phyloP scores from a whole-genome alignment of 257 asterid species.

The Craterostigma plantagineum region DNA sequence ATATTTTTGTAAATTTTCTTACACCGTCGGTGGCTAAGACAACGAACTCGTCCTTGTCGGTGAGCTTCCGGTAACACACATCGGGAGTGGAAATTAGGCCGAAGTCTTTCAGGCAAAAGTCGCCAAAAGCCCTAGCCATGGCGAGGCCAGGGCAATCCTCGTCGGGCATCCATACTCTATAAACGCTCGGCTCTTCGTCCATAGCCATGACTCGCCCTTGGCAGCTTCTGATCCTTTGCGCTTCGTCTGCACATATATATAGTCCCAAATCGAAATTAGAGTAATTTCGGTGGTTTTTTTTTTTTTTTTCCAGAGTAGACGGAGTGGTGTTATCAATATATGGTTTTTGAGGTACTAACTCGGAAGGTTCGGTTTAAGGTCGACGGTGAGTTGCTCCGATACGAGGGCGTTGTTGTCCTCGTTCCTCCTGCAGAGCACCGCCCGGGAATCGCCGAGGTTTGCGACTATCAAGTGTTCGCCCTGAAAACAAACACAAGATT shows the following conservation, averaged over 20 bases:
- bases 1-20: too few relatives aligned
- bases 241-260: slow-evolving; percentile 54
- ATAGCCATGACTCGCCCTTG: slow-evolving; percentile 71
- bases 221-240: slow-evolving; percentile 28
- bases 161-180: slow-evolving; percentile 80
- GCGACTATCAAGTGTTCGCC: slow-evolving; percentile 53
- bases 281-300: too few relatives aligned
- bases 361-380: slow-evolving; percentile 76
- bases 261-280: too few relatives aligned
- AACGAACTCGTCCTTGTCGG: slow-evolving; percentile 52
- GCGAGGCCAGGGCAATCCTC: slow-evolving; percentile 90
- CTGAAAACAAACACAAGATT: slow-evolving; percentile 18
- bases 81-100: slow-evolving; percentile 67
- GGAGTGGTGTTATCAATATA: too few relatives aligned
- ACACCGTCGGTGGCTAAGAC: slow-evolving; percentile 93
- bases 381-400: slow-evolving; percentile 64
- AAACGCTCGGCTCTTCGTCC: slow-evolving; percentile 66
- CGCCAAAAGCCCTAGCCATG: slow-evolving; percentile 91
- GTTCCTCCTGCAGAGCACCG: slow-evolving; percentile 44
- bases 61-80: slow-evolving; percentile 35
- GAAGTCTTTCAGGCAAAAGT: slow-evolving; percentile 64
- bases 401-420: slow-evolving; percentile 30
- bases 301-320: too few relatives aligned
- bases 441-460: slow-evolving; percentile 83
- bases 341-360: slow-evolving; percentile 30